Percentiles rank a stretch among this genome's conserved stretches.
phyloP scores from a whole-genome alignment of 306 rosid genomes.

The Sindora glabra region DNA sequence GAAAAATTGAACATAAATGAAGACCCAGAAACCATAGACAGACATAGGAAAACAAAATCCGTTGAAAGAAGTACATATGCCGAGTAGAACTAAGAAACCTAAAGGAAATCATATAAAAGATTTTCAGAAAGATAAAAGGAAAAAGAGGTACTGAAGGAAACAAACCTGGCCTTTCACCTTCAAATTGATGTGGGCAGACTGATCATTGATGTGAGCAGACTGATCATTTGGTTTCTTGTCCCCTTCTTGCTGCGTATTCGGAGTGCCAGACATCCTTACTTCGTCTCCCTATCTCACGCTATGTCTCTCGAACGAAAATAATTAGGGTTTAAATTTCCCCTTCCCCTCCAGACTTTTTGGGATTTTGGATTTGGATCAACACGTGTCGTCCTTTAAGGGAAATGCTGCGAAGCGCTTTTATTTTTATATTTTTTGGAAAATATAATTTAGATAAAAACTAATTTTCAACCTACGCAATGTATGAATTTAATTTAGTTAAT shows the following conservation, averaged over 20 bases:
- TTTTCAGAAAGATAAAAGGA: neutral
- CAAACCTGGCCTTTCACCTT: conserved; percentile 82
- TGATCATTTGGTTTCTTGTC: conserved; percentile 69
- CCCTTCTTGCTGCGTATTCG: conserved; percentile 44
- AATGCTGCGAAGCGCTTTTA: no score
- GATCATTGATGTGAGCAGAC: conserved; percentile 34
- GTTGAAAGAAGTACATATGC: neutral
- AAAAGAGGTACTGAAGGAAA: neutral
- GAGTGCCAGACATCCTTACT: conserved; percentile 42
- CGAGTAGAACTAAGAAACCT: neutral
- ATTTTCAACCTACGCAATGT: no score
- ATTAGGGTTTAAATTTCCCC: conserved; percentile 36
- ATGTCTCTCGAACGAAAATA: neutral
- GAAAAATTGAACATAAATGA: neutral
- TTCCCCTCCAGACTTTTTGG: no score
- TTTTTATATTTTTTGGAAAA: no score
- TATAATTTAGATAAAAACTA: no score
- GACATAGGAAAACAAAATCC: neutral
- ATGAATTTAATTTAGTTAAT: no score
- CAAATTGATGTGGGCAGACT: conserved; percentile 56
- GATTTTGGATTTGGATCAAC: no score
- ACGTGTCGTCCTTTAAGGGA: no score
- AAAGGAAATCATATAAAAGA: neutral
- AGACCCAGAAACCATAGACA: neutral
- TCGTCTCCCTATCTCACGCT: neutral